Conservation (phyloP, 23 red algal genomes). For the Cyanidium caldarium region DNA sequence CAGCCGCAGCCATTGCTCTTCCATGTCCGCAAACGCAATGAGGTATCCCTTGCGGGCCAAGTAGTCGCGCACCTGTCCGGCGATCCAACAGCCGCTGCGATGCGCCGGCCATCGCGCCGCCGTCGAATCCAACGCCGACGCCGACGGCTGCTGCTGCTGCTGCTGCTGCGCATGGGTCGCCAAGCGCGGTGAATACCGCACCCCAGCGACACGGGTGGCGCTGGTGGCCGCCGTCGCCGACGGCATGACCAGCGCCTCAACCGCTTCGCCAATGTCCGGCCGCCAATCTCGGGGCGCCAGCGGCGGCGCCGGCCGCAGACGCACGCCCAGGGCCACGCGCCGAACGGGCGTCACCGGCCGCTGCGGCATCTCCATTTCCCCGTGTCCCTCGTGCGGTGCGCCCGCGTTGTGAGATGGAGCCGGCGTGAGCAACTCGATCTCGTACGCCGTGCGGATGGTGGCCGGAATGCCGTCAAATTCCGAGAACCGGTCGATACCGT, state of each 20-base stretch:
- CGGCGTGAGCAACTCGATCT: neutral
- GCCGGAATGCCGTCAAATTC: neutral
- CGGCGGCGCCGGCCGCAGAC: neutral
- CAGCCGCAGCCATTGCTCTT: conserved; percentile 29
- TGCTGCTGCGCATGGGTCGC: neutral
- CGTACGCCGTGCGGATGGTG: neutral
- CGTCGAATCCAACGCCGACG: neutral
- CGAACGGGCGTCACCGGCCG: too few relatives aligned
- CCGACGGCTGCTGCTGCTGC: neutral
- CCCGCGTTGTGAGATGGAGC: neutral
- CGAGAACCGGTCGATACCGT: neutral
- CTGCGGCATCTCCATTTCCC: neutral
- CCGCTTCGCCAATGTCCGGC: conserved; percentile 47
- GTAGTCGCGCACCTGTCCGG: conserved; percentile 25
- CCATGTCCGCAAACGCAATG: conserved; percentile 26
- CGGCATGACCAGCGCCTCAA: conserved; percentile 35
- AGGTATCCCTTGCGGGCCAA: conserved; percentile 46
- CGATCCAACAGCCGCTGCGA: conserved; percentile 28
- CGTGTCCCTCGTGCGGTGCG: neutral
- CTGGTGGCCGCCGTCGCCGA: neutral
- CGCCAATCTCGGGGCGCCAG: conserved; percentile 13
- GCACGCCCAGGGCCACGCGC: neutral
- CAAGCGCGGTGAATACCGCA: too few relatives aligned
- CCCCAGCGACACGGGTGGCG: too few relatives aligned
- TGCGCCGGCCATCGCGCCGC: too few relatives aligned